Conservation (phyloP, 164 flowering plant genomes). For the Annona cherimola region DNA sequence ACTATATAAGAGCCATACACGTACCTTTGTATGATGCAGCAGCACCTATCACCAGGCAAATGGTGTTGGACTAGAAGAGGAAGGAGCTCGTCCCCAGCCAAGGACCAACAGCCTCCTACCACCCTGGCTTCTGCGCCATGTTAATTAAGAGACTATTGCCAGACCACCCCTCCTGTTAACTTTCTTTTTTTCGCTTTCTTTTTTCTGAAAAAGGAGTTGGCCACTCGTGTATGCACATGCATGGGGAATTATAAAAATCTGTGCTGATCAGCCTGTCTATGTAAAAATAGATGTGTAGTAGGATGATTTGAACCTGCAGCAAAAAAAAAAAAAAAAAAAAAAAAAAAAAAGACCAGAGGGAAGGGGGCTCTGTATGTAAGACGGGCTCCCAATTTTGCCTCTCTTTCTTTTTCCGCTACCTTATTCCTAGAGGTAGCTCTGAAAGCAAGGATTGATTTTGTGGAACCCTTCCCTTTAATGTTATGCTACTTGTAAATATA, state of each 20-base stretch:
- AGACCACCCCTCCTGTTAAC: neutral
- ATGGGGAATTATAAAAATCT: neutral
- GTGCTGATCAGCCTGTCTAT: neutral
- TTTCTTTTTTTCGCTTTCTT: no score
- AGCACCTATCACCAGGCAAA: conserved; percentile 26
- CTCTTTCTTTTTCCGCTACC: neutral
- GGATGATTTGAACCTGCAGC: neutral
- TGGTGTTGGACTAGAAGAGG: conserved; percentile 8
- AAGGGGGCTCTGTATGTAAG: neutral
- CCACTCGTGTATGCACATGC: neutral
- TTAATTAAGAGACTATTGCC: conserved; percentile 8
- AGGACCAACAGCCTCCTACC: conserved; percentile 27
- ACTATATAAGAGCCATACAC: neutral
- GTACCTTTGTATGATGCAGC: conserved; percentile 12
- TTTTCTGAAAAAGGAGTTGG: neutral
- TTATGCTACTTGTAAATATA: no score
- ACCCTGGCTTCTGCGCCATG: conserved; percentile 47
- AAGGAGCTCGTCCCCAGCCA: conserved; percentile 18
- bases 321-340: no score
- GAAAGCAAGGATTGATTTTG: no score
- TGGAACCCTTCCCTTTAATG: no score
- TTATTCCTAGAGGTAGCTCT: neutral
- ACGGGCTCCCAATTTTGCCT: neutral
- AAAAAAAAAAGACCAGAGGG: no score
- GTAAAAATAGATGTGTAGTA: no score